Evolutionary conservation across 139 green algal species (phyloP), one percentile per base, ranked within the genome.

Genomic region (Chlamydomonas eustigma): DNA sequence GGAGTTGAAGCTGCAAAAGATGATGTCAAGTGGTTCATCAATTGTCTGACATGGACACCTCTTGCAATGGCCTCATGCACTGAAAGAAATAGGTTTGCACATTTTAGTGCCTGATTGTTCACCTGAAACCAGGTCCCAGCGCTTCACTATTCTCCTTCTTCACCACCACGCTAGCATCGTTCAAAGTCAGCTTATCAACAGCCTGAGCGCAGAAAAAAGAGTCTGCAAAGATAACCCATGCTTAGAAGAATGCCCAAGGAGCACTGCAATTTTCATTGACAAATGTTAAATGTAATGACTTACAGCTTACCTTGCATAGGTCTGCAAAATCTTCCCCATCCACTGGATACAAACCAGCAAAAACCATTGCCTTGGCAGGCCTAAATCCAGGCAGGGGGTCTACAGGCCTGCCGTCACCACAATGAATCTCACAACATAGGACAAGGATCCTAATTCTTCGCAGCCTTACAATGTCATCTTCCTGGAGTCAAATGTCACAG

Each of bases 41-140:
- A n/a, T n/a, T n/a, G n/a, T n/a, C n/a, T n/a, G n/a, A n/a, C n/a
- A n/a, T n/a, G n/a, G n/a, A n/a, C n/a, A n/a, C n/a, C n/a, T n/a
- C n/a, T n/a, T n/a, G n/a, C n/a, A n/a, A n/a, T n/a, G n/a, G n/a
- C n/a, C n/a, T 58, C 18, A 58, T 58, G 18, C 18, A 18, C 44
- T 58, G 44, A 12, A 58, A 18, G 44, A 18, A 18, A 18, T 12
- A 18, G 12, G 12, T 12, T 28, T 58, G 44, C 44, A 58, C 44
- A 58, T 28, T 58, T 58, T 58, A 8, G 18, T 58, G 44, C 44
- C 18, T 58, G 44, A 58, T 18, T 58, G 44, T 18, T 18, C 86
- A 93, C 63, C 92, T 82, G 84, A 97, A 98, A 36, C 94, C 94
- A 22, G 91, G 84, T 0, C 94, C 94, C 63, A 98, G 76, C 0